Percentiles rank a stretch among this genome's conserved stretches.
phyloP scores from a whole-genome alignment of 2,329 filamentous ascomycete genomes.

The Neopestalotiopsis sp. region DNA sequence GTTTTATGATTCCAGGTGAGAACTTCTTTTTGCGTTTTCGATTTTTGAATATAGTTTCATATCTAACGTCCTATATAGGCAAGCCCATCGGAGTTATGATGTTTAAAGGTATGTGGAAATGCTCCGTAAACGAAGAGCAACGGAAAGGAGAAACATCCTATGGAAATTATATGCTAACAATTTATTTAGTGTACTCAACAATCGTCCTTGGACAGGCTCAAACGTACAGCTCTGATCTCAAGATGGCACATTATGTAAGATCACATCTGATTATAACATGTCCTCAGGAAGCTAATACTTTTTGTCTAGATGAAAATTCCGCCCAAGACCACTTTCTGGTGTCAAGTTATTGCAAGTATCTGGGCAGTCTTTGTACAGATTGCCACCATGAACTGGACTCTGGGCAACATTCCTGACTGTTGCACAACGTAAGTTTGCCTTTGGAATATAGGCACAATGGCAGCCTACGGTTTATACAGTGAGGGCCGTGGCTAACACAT shows the following conservation, averaged over 20 bases:
- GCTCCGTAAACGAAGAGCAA: too few species aligned
- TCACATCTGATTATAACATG: background rate
- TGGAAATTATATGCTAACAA: background rate
- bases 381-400: slow-evolving; percentile 52
- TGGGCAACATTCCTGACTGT: slow-evolving; percentile 49
- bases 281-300: background rate
- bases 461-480: too few species aligned
- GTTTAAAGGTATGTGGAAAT: slow-evolving; percentile 45
- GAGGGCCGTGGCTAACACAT: slow-evolving; percentile 27
- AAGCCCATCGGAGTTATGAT: slow-evolving; percentile 60
- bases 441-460: background rate
- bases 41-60: too few species aligned
- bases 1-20: slow-evolving; percentile 62
- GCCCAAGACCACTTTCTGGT: slow-evolving; percentile 53
- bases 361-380: slow-evolving; percentile 53
- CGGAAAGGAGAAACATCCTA: background rate
- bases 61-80: too few species aligned
- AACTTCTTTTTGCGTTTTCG: too few species aligned
- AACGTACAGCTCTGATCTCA: slow-evolving; percentile 39
- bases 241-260: slow-evolving; percentile 39
- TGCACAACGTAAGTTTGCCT: slow-evolving; percentile 38
- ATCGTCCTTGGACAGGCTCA: slow-evolving; percentile 43
- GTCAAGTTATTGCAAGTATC: slow-evolving; percentile 54
- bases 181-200: slow-evolving; percentile 26
- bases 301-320: slow-evolving; percentile 40